Evolutionary conservation across 179 eudicot genomes (phyloP).

Genomic region (Amaranthus tricolor): DNA sequence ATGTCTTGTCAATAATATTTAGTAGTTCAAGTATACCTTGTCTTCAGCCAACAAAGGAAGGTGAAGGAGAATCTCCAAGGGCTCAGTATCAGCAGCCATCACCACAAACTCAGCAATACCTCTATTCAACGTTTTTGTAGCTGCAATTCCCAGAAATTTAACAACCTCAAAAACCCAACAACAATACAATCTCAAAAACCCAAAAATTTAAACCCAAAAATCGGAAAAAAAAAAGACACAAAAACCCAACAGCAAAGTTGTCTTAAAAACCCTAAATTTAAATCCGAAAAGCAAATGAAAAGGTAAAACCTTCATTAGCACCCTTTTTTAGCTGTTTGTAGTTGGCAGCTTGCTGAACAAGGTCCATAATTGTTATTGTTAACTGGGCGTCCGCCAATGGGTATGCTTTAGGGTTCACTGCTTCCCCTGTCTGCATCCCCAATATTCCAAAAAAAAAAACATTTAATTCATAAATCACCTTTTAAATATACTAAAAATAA

Average conservation of each 20-base stretch:
- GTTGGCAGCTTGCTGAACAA: conserved; percentile 84
- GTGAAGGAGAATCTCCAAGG: conserved; percentile 86
- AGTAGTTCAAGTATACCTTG: conserved; percentile 43
- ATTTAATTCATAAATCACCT: neutral
- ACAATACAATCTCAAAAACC: neutral
- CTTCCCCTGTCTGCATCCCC: conserved; percentile 51
- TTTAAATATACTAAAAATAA: too few species aligned
- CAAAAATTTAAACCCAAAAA: neutral
- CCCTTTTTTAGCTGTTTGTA: conserved; percentile 86
- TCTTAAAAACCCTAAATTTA: too few species aligned
- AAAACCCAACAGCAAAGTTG: too few species aligned
- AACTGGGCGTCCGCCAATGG: conserved; percentile 76
- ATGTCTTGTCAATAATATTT: neutral
- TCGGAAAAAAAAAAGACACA: neutral
- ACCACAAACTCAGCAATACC: conserved; percentile 89
- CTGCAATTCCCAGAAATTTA: conserved; percentile 33
- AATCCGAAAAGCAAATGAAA: neutral
- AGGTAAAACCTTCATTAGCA: conserved; percentile 58
- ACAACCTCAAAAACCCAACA: neutral
- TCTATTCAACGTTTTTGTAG: conserved; percentile 83
- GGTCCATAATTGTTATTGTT: conserved; percentile 62
- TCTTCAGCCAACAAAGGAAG: conserved; percentile 90
- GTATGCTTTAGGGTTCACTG: conserved; percentile 79
- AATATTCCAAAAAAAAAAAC: neutral
- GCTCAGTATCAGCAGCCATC: conserved; percentile 95